phyloP scores from a whole-genome alignment of 768 basidiomycete genomes.

The Lentinula aciculospora region DNA sequence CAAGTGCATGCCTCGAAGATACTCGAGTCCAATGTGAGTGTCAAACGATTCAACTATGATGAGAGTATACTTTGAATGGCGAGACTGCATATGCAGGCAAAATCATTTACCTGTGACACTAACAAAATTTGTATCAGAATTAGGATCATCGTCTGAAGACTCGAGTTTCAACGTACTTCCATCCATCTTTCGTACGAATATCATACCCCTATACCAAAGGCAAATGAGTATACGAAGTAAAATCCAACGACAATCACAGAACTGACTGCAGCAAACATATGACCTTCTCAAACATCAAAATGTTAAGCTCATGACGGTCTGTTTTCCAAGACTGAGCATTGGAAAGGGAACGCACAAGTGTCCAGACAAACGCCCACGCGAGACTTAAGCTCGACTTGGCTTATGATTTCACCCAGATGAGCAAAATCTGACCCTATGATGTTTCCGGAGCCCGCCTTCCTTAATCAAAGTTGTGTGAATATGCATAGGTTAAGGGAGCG shows the following conservation, averaged over 20 bases:
- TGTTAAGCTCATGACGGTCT: no score
- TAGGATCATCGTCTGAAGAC: no score
- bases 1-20: conserved; percentile 78
- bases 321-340: not conserved
- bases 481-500: not conserved
- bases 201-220: conserved; percentile 60
- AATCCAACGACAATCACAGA: not conserved
- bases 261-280: conserved; percentile 71
- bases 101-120: not conserved
- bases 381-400: conserved; percentile 62
- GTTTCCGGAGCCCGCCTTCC: conserved; percentile 10
- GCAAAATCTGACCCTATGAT: conserved; percentile 42
- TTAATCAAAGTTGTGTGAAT: not conserved
- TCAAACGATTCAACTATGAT: conserved; percentile 61
- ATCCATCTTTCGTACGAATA: conserved; percentile 64
- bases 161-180: conserved; percentile 60
- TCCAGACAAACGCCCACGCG: conserved; percentile 82
- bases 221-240: not conserved
- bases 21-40: conserved; percentile 59
- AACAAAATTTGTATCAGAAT: no score
- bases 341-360: conserved; percentile 53
- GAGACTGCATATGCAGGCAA: no score
- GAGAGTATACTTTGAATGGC: no score
- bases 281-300: conserved; percentile 39
- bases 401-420: conserved; percentile 66